Conservation (phyloP, 768 basidiomycete species). For the Xerocomellus chrysenteron region DNA sequence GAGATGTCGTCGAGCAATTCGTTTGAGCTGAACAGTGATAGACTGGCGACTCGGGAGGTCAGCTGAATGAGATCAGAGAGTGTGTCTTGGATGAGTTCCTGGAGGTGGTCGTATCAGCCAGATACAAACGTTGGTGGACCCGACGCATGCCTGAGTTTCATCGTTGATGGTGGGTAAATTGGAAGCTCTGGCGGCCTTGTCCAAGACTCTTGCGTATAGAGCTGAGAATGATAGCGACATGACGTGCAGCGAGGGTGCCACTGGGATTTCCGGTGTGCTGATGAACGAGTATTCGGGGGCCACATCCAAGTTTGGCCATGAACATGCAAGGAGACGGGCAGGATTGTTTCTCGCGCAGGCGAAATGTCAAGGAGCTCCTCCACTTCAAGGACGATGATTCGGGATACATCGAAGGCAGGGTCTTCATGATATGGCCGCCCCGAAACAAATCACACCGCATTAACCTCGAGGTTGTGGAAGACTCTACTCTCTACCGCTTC, state of each 20-base stretch:
- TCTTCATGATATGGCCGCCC: constrained; percentile 48
- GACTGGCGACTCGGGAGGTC: constrained; percentile 50
- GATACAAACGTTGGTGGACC: neutral
- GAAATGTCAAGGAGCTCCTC: constrained; percentile 35
- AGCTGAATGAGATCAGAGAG: constrained; percentile 56
- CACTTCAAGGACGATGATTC: constrained; percentile 29
- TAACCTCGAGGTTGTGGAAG: constrained; percentile 27
- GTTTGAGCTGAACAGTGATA: constrained; percentile 81
- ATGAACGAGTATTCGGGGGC: constrained; percentile 9
- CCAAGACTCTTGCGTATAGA: constrained; percentile 42
- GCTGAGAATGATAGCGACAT: constrained; percentile 35
- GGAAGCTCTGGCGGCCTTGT: constrained; percentile 37
- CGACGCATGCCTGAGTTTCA: constrained; percentile 43
- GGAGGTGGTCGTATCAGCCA: constrained; percentile 10
- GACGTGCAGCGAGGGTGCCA: constrained; percentile 1
- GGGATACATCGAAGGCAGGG: constrained; percentile 41
- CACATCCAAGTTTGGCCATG: constrained; percentile 1
- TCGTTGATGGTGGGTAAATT: constrained; percentile 42
- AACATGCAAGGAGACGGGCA: neutral
- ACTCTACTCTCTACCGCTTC: constrained; percentile 29
- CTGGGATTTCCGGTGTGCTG: neutral
- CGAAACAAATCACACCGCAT: constrained; percentile 29
- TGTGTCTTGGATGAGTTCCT: constrained; percentile 61
- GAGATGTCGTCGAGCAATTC: constrained; percentile 81
- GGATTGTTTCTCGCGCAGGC: constrained; percentile 27